Conservation (phyloP, 2,329 filamentous ascomycete species). For the Curvularia eragrostidis region DNA sequence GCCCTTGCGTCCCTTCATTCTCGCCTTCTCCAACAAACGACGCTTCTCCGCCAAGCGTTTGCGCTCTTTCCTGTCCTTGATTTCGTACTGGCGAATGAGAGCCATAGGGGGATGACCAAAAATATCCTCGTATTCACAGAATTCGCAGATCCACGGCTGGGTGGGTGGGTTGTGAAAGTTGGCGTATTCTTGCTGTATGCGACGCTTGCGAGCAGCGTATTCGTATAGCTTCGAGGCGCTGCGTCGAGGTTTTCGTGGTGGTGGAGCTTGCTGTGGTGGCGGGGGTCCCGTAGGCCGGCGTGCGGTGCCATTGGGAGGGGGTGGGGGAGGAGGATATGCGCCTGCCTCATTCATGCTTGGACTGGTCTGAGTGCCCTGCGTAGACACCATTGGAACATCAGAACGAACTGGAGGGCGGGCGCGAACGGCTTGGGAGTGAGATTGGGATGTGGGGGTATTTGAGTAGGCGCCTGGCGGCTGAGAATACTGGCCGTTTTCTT, state of each 20-base stretch:
- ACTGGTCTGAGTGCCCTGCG: constrained; percentile 64
- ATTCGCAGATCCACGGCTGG: constrained; percentile 95
- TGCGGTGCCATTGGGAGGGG: constrained; percentile 35
- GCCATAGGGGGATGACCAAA: constrained; percentile 87
- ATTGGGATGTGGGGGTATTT: constrained; percentile 25
- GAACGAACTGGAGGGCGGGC: constrained; percentile 40
- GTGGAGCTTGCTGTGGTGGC: constrained; percentile 52
- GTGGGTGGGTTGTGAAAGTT: constrained; percentile 80
- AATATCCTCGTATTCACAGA: constrained; percentile 96
- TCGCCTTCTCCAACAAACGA: constrained; percentile 86
- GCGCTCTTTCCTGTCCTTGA: constrained; percentile 86
- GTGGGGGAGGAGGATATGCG: constrained; percentile 32
- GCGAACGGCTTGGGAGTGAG: constrained; percentile 31
- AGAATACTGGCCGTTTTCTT: constrained; percentile 53
- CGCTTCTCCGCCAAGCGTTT: constrained; percentile 86
- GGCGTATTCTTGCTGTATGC: constrained; percentile 75
- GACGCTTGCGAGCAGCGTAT: constrained; percentile 77
- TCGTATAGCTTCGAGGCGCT: constrained; percentile 72
- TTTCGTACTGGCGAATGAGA: constrained; percentile 89
- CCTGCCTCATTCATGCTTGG: constrained; percentile 55
- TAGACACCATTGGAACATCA: constrained; percentile 53
- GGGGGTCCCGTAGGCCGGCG: constrained; percentile 49
- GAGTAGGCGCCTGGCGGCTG: constrained; percentile 50
- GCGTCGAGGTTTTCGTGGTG: constrained; percentile 69
- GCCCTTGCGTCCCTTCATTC: constrained; percentile 88